These are phyloP conservation scores for Panicum virgatum DNA, from an alignment of 202 grass and related monocot species.

Conservation along the genomic window DNA sequence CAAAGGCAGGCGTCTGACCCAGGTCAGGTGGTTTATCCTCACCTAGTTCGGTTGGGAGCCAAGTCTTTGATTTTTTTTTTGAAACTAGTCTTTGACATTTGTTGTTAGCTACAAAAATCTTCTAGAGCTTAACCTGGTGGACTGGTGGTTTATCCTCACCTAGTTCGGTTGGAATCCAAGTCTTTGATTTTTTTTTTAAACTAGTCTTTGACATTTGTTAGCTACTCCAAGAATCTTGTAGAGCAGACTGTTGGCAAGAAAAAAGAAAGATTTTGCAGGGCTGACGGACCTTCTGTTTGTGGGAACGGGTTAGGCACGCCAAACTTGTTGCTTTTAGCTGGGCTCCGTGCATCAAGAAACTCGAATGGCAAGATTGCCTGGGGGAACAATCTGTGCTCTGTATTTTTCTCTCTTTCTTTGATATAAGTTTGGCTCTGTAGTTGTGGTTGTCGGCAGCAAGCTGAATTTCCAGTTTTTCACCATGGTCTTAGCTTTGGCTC, in stretches of 20 bases:
- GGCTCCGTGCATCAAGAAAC: neutral
- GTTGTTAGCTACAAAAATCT: no score
- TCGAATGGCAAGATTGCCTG: neutral
- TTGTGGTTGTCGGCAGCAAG: no score
- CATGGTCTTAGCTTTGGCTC: neutral
- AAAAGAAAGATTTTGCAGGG: neutral
- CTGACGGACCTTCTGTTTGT: neutral
- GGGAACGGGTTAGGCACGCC: neutral
- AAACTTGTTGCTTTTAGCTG: neutral
- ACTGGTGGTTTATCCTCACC: neutral
- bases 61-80: neutral
- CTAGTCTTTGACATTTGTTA: no score
- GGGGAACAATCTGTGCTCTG: no score
- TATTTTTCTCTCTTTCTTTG: no score
- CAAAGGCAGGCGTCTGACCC: neutral
- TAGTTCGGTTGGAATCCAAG: neutral
- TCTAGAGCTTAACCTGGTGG: no score
- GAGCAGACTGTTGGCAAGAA: neutral
- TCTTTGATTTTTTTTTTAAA: no score
- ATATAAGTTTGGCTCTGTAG: no score
- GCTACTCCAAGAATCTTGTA: no score
- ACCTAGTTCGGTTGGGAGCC: neutral
- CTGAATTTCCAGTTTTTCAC: neutral
- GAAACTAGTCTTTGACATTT: no score
- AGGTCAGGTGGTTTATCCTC: conserved; percentile 11